These are phyloP conservation scores for Teunomyces pallodes DNA, from an alignment of 805 yeast species.

Conservation along the genomic window DNA sequence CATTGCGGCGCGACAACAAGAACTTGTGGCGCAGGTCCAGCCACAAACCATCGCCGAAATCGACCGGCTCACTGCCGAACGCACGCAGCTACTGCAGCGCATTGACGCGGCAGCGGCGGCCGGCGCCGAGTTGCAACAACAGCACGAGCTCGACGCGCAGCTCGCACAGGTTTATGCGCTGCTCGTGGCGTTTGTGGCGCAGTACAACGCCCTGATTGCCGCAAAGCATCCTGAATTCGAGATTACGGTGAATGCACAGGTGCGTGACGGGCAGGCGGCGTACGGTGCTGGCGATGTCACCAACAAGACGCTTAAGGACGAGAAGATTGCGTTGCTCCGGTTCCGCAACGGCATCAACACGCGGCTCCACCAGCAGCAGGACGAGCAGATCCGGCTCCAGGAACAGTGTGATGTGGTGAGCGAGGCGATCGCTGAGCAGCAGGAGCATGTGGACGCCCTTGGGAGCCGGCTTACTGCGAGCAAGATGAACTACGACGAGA, in stretches of 20 bases:
- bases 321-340: conserved; percentile 38
- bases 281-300: conserved; percentile 36
- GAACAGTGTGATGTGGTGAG: conserved; percentile 55
- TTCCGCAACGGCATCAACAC: conserved; percentile 35
- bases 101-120: conserved; percentile 46
- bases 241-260: conserved; percentile 1
- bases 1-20: conserved; percentile 40
- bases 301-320: conserved; percentile 44
- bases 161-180: neutral
- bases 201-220: neutral
- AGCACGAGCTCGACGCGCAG: conserved; percentile 34
- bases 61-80: conserved; percentile 59
- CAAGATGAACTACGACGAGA: conserved; percentile 54
- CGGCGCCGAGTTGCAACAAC: conserved; percentile 39
- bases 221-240: neutral
- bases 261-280: conserved; percentile 4
- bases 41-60: conserved; percentile 64
- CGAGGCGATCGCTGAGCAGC: conserved; percentile 55
- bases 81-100: conserved; percentile 54
- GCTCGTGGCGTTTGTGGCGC: neutral
- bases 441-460: conserved; percentile 53
- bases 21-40: conserved; percentile 46
- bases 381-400: conserved; percentile 55
- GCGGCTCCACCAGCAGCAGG: conserved; percentile 50
- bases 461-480: conserved; percentile 54